These are phyloP conservation scores for Annulohypoxylon maeteangense DNA, from an alignment of 495 filamentous ascomycete genomes.

Conservation along the genomic window DNA sequence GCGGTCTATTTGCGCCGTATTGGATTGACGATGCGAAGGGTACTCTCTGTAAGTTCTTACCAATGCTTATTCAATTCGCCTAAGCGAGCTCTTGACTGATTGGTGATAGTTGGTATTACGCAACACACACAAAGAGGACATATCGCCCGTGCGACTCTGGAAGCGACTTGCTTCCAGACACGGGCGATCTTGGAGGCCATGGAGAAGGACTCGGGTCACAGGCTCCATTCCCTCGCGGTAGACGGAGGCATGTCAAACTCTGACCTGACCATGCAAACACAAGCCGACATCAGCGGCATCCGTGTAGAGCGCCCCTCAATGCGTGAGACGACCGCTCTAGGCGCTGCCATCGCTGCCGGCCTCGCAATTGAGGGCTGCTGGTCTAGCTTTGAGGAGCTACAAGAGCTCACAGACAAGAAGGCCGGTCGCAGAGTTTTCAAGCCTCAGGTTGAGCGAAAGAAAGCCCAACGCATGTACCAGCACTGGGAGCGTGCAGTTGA, in stretches of 20 bases:
- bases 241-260: constrained; percentile 97
- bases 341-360: constrained; percentile 93
- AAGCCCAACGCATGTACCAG: constrained; percentile 75
- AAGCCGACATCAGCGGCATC: constrained; percentile 91
- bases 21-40: constrained; percentile 98
- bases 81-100: constrained; percentile 22
- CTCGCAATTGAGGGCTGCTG: constrained; percentile 82
- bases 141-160: constrained; percentile 92
- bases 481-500: constrained; percentile 89
- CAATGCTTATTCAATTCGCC: neutral
- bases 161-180: constrained; percentile 95
- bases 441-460: constrained; percentile 69
- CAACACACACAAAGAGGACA: constrained; percentile 90
- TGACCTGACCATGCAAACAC: constrained; percentile 95
- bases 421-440: constrained; percentile 78
- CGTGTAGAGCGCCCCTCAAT: constrained; percentile 88
- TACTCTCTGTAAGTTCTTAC: constrained; percentile 76
- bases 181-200: constrained; percentile 95
- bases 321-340: constrained; percentile 93
- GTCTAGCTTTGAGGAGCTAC: constrained; percentile 81
- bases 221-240: constrained; percentile 80
- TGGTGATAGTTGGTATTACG: constrained; percentile 78
- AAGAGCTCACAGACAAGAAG: constrained; percentile 72
- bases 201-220: constrained; percentile 87
- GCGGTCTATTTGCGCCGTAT: constrained; percentile 95